Evolutionary conservation across 768 basidiomycete species (phyloP), one percentile per base, ranked within the genome.

Genomic region (Collybiopsis luxurians): DNA sequence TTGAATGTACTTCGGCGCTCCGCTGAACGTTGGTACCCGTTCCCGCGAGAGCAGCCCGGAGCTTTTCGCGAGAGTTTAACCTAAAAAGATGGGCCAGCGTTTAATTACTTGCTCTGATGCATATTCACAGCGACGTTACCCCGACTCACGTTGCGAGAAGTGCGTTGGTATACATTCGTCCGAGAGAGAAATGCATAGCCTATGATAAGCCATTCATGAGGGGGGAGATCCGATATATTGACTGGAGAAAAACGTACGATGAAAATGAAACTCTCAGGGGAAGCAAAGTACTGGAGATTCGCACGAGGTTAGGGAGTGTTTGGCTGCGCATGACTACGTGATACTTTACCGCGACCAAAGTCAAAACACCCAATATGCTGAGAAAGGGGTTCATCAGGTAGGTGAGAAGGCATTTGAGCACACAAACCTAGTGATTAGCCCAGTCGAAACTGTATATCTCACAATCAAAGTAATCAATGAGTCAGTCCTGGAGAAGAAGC

Each of bases 111-210:
- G 1, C 10, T 34, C 13, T 50, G 11, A 6, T 9, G 6, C 6
- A 34, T 36, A n/a, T n/a, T n/a, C n/a, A n/a, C n/a, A n/a, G n/a
- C n/a, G 4, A 17, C 15, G 13, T 27, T 56, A 9, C 17, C 23
- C 23, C n/a, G n/a, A 58, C 64, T 57, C 3, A 65, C 66, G 63
- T 67, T 5, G 63, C 63, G 5, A 67, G 60, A 27, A 67, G 57
- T 11, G 66, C 59, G 38, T 67, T 67, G 17, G 66, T 67, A 55
- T 67, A 65, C 49, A 67, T 43, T 27, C 66, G 60, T 2, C 64
- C 66, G 40, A 67, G 54, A 26, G 60, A 65, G n/a, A 67, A 63
- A 52, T 65, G 64, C 56, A 67, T 58, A n/a, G 64, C 66, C 66
- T 67, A 42, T 2, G 19, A 17, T 13, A 9, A 31, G 17, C 3